Conservation (phyloP, 306 rosid genomes). For the Aeschynomene evenia region DNA sequence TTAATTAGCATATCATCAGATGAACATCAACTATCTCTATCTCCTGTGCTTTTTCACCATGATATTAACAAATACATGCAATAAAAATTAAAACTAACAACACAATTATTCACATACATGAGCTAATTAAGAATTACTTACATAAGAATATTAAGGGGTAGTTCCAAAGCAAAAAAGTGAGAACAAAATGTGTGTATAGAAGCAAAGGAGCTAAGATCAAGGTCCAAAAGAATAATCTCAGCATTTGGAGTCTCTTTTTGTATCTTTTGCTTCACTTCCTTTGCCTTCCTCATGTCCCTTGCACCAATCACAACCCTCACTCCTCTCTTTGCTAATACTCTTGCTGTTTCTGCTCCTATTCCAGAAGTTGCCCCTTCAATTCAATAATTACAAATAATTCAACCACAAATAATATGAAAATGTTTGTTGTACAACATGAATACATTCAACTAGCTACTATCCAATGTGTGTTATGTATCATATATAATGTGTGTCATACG, state of each 20-base stretch:
- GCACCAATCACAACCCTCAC: constrained; percentile 85
- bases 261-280: constrained; percentile 58
- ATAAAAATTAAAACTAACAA: too few species aligned
- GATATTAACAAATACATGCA: too few species aligned
- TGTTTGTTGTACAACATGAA: too few species aligned
- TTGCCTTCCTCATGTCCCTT: constrained; percentile 68
- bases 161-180: constrained; percentile 64
- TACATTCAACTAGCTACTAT: too few species aligned
- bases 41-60: constrained; percentile 3
- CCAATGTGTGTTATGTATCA: too few species aligned
- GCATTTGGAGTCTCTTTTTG: constrained; percentile 67
- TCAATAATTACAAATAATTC: too few species aligned
- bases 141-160: constrained; percentile 89
- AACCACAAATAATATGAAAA: neutral
- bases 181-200: constrained; percentile 77
- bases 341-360: constrained; percentile 91
- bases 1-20: constrained; percentile 12
- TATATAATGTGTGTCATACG: too few species aligned
- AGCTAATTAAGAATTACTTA: too few species aligned
- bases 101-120: too few species aligned
- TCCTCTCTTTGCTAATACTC: constrained; percentile 90
- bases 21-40: neutral
- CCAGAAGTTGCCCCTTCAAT: constrained; percentile 83
- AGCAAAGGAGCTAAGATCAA: constrained; percentile 79
- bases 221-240: constrained; percentile 63